Base-by-base conservation (phyloP, 1,284 basidiomycete genomes). In the Vanrija sp. region DNA sequence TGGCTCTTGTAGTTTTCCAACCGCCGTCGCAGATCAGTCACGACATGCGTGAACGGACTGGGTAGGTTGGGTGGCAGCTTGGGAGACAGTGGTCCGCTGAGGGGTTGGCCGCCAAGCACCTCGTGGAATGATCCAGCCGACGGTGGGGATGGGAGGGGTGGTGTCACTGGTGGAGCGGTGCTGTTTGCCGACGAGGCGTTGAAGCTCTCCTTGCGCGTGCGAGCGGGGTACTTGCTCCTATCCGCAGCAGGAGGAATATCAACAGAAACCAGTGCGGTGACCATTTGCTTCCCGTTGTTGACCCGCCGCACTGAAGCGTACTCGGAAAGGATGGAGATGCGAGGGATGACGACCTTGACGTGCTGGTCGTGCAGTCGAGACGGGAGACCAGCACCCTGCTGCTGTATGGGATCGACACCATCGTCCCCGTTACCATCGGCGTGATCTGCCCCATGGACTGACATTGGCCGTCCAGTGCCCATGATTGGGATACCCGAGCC, bases 1-100 rank as follows among this genome's bases (percentile, higher is more conserved):
- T 94, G 90, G 0, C 89, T 88, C 73, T 95, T 94, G 89, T 92
- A 97, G 77, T 97, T 92, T 55, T 87, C 85, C 60, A 97, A 90
- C 38, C 95, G 85, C 65, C 83, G 85, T 60, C 87, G 83, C 38
- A 98, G 82, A 73, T 98, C 94, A 51, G 89, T 86, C 1, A 91
- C 87, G 64, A 96, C 88, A 38, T 85, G 82, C 19, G 77, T 81
- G 73, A 94, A 92, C 8, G 76, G n/a, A 34, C 25, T 50, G 61
- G n/a, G 60, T 67, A 54, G 38, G 46, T 50, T 53, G 46, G 16
- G 50, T 46, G 18, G 14, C 9, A 34, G 34, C 34, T 50, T 53
- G 46, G 16, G 51, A 47, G 18, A 34, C 12, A 34, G 34, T 12
- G 34, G 34, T 34, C 12, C 10, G 14, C 34, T 34, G 34, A 15